Evolutionary conservation across 495 filamentous ascomycete genomes (phyloP).

Genomic region (Hyaloscypha finlandica): DNA sequence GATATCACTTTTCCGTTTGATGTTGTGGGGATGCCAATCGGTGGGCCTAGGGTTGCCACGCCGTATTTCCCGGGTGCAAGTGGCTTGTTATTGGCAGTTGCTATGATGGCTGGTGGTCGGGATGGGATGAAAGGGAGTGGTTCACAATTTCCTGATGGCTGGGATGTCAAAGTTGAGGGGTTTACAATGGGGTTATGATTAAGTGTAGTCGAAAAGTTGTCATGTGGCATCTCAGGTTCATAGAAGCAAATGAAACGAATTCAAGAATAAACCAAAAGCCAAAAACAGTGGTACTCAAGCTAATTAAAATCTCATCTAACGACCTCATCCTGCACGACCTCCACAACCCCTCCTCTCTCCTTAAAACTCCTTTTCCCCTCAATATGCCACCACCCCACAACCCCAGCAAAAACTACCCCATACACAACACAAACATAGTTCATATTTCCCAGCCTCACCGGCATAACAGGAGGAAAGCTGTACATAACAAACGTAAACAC

Average conservation of each 20-base stretch:
- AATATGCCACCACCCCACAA: conserved; percentile 28
- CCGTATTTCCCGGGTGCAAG: conserved; percentile 56
- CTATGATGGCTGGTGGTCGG: conserved; percentile 59
- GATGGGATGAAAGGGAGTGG: conserved; percentile 42
- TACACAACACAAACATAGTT: conserved; percentile 60
- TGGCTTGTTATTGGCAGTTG: conserved; percentile 49
- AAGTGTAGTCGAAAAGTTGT: neutral
- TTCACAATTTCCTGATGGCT: conserved; percentile 44
- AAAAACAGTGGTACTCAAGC: no score
- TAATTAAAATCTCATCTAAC: no score
- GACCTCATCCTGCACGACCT: no score
- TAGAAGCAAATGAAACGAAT: no score
- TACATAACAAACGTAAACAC: conserved; percentile 57
- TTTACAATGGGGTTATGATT: conserved; percentile 24
- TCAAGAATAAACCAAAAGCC: no score
- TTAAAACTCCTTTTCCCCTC: conserved; percentile 46
- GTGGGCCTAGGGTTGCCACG: conserved; percentile 52
- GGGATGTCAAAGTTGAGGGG: conserved; percentile 50
- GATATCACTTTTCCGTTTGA: conserved; percentile 50
- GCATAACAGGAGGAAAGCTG: conserved; percentile 48
- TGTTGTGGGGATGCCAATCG: conserved; percentile 53
- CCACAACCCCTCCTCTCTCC: conserved; percentile 31
- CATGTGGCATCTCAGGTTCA: neutral
- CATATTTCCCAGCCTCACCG: conserved; percentile 47
- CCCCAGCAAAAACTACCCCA: conserved; percentile 45